phyloP scores from a whole-genome alignment of 139 green algal species.

The Chlorella sp. region DNA sequence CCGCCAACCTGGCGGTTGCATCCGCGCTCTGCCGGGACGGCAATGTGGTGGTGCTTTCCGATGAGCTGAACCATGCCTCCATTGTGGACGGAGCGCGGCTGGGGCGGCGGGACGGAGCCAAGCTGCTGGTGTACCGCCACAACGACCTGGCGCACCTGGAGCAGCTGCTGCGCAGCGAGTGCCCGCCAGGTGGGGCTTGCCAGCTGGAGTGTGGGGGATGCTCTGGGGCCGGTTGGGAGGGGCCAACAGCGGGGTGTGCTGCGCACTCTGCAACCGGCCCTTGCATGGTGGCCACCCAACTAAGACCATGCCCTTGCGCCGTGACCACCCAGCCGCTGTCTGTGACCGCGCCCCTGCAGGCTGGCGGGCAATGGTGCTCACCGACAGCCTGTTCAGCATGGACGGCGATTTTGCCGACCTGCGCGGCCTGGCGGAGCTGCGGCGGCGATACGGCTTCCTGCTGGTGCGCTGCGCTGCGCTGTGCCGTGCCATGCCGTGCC shows the following conservation, averaged over 20 bases:
- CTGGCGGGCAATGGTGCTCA: constrained; percentile 79
- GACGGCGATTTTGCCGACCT: constrained; percentile 93
- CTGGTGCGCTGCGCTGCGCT: constrained; percentile 49
- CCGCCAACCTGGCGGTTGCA: constrained; percentile 88
- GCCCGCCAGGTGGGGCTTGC: neutral
- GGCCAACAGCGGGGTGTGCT: no score
- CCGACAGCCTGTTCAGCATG: constrained; percentile 95
- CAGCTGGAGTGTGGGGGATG: no score
- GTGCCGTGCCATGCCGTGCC: neutral
- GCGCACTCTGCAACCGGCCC: no score
- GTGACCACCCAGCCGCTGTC: no score
- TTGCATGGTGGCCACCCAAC: no score
- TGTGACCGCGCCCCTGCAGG: constrained; percentile 8
- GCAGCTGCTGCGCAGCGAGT: constrained; percentile 49
- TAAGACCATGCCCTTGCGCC: no score
- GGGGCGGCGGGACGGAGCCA: constrained; percentile 37
- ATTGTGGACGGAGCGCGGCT: constrained; percentile 94
- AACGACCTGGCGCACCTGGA: constrained; percentile 91
- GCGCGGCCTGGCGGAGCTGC: constrained; percentile 70
- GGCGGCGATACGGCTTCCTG: constrained; percentile 80
- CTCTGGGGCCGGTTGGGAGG: no score
- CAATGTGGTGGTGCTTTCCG: constrained; percentile 77
- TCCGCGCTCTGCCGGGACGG: constrained; percentile 49
- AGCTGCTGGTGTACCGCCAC: constrained; percentile 86
- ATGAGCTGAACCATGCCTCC: constrained; percentile 96